phyloP scores from a whole-genome alignment of 345 rosid genomes.

The Raphanus sativus region DNA sequence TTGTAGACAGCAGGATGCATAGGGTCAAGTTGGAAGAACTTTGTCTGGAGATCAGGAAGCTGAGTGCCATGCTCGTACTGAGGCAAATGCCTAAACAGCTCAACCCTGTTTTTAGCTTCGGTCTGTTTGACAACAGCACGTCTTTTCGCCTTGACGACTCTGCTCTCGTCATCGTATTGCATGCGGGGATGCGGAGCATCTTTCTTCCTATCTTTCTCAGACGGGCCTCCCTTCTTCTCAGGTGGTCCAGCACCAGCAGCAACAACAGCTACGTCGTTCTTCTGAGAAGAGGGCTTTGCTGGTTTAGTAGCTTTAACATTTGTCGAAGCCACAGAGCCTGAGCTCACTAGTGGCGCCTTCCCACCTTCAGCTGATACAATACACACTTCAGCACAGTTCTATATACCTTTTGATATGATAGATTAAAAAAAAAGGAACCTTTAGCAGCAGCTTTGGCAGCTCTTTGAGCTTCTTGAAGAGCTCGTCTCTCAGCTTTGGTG shows the following conservation, averaged over 20 bases:
- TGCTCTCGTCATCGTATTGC: constrained; percentile 87
- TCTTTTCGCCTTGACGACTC: constrained; percentile 92
- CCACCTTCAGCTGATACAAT: constrained; percentile 52
- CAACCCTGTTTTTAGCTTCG: constrained; percentile 86
- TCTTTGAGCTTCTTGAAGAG: constrained; percentile 90
- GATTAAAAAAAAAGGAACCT: constrained; percentile 45
- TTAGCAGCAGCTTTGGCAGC: constrained; percentile 92
- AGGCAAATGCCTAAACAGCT: constrained; percentile 95
- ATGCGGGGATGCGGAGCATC: constrained; percentile 94
- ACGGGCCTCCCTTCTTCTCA: constrained; percentile 69
- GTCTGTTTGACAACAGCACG: constrained; percentile 87
- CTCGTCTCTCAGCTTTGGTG: constrained; percentile 90
- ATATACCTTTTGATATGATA: background rate
- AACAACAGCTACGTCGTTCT: constrained; percentile 44
- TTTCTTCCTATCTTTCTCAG: constrained; percentile 90
- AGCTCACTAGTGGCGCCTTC: constrained; percentile 41
- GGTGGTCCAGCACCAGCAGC: constrained; percentile 44
- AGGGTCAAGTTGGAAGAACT: constrained; percentile 83
- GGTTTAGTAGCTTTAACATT: constrained; percentile 56
- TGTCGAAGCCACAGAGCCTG: constrained; percentile 39
- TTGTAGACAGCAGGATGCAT: constrained; percentile 92
- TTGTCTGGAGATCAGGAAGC: constrained; percentile 80
- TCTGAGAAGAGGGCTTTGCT: constrained; percentile 57
- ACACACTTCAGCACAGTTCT: too few species aligned
- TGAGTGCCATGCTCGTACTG: constrained; percentile 93